phyloP scores from a whole-genome alignment of 106 monocot species.

The Acorus gramineus region DNA sequence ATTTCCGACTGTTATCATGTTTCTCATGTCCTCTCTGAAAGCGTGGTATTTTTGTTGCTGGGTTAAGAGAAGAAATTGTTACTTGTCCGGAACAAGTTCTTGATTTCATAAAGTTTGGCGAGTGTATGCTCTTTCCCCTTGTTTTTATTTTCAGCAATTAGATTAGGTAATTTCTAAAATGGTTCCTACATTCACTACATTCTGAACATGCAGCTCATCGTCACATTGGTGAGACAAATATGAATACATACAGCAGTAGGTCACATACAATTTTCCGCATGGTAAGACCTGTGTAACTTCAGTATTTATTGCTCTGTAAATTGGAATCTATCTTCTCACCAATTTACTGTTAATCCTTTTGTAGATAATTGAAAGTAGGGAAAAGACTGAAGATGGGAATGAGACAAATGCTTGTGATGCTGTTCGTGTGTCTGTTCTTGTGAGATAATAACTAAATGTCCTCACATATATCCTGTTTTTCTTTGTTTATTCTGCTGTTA shows the following conservation, averaged over 20 bases:
- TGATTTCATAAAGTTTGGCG: conserved; percentile 82
- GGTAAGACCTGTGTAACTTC: conserved; percentile 24
- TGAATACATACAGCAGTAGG: conserved; percentile 95
- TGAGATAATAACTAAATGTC: conserved; percentile 15
- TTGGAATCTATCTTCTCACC: background rate
- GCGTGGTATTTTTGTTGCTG: conserved; percentile 98
- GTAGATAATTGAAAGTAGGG: conserved; percentile 91
- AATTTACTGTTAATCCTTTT: background rate
- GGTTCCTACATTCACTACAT: too few relatives aligned
- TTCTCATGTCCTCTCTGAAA: conserved; percentile 14
- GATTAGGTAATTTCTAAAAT: too few relatives aligned
- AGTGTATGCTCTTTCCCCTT: conserved; percentile 39
- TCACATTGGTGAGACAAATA: conserved; percentile 95
- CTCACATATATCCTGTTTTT: background rate
- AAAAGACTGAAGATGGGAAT: conserved; percentile 48
- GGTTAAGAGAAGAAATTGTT: conserved; percentile 92
- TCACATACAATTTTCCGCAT: conserved; percentile 97
- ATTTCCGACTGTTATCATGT: background rate
- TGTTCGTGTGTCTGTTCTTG: conserved; percentile 93
- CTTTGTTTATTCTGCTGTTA: conserved; percentile 2
- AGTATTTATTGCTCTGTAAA: conserved; percentile 1
- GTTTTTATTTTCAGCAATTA: background rate
- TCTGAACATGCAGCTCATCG: conserved; percentile 58
- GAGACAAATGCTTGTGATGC: conserved; percentile 58
- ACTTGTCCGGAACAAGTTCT: conserved; percentile 74